Percentiles rank a stretch among this genome's conserved stretches.
Evolutionary conservation across 352 stramenopile genomes (phyloP).

Genomic region (Globisporangium paroecandrum): DNA sequence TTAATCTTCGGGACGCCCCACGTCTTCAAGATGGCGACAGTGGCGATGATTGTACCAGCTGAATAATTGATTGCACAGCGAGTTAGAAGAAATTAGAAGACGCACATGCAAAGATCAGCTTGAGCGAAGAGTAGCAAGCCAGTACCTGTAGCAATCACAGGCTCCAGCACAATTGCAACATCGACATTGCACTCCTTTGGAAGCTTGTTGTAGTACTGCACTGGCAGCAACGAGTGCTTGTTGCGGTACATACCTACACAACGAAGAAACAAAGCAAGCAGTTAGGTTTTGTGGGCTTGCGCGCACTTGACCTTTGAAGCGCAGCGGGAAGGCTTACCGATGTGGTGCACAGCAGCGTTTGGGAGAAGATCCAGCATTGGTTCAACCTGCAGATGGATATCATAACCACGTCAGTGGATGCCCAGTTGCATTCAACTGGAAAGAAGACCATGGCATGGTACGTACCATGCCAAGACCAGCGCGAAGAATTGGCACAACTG

Average conservation of each 20-base stretch:
- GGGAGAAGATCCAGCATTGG: constrained; percentile 96
- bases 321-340: constrained; percentile 80
- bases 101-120: background rate
- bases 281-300: background rate
- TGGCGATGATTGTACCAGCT: constrained; percentile 92
- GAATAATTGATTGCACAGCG: background rate
- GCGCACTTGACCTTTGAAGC: background rate
- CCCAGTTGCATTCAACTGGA: background rate
- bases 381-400: constrained; percentile 84
- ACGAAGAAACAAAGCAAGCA: background rate
- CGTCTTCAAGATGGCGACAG: constrained; percentile 95
- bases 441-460: background rate
- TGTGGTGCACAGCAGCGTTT: constrained; percentile 95
- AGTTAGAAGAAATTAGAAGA: background rate
- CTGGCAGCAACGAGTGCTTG: constrained; percentile 89
- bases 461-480: constrained; percentile 86
- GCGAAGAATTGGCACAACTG: constrained; percentile 96
- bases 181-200: constrained; percentile 91
- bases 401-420: background rate
- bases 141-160: constrained; percentile 92
- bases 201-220: constrained; percentile 99
- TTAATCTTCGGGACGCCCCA: constrained; percentile 94
- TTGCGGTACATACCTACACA: constrained; percentile 83
- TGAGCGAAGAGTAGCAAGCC: background rate
- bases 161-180: constrained; percentile 95